phyloP scores from a whole-genome alignment of 2,329 filamentous ascomycete species.

The Malbranchea zuffiana region DNA sequence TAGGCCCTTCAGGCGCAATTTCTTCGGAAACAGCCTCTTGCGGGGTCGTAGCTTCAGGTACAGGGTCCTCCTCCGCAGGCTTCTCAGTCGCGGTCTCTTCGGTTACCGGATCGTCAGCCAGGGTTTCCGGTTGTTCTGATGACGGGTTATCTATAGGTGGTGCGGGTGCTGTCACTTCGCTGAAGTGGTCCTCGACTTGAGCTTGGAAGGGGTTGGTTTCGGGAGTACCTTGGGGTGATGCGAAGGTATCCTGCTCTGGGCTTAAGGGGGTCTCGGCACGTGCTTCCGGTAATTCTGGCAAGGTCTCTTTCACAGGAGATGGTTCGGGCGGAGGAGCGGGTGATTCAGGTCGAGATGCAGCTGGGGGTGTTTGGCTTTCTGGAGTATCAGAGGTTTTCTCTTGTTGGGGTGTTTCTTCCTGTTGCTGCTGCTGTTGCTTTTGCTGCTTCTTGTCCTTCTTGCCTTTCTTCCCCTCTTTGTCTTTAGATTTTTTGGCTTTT shows the following conservation, averaged over 20 bases:
- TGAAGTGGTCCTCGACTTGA: slow-evolving; percentile 2
- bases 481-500: slow-evolving; percentile 10
- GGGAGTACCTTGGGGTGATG: neutral
- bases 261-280: slow-evolving; percentile 11
- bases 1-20: too few species aligned
- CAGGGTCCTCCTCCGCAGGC: neutral
- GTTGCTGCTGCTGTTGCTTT: slow-evolving; percentile 7
- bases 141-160: too few species aligned
- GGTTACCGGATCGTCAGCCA: too few species aligned
- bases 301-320: slow-evolving; percentile 16
- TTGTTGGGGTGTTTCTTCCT: slow-evolving; percentile 1
- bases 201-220: slow-evolving; percentile 4
- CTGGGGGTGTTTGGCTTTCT: slow-evolving; percentile 4
- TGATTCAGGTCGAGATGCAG: slow-evolving; percentile 10
- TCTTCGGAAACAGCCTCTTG: too few species aligned
- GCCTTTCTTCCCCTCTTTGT: slow-evolving; percentile 13
- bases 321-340: slow-evolving; percentile 4
- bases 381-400: slow-evolving; percentile 1
- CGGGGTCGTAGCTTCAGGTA: neutral
- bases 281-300: slow-evolving; percentile 12
- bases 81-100: too few species aligned
- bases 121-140: too few species aligned
- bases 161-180: too few species aligned
- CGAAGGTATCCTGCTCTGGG: slow-evolving; percentile 6
- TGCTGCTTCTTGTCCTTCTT: slow-evolving; percentile 12